Evolutionary conservation across 495 filamentous ascomycete species (phyloP).

Genomic region (Aspergillus hancockii): DNA sequence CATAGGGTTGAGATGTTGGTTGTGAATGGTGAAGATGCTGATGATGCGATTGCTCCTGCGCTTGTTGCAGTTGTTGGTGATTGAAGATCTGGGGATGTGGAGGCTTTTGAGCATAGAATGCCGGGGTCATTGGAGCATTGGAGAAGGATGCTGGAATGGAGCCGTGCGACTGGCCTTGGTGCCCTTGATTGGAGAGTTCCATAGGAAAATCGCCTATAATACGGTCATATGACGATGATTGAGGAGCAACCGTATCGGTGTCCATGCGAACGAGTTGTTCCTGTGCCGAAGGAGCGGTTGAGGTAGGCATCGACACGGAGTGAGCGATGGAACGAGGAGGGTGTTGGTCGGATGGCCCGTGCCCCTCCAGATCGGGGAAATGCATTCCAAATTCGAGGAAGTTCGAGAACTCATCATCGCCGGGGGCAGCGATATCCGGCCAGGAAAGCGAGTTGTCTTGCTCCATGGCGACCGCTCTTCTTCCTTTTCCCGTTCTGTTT

Average conservation of each 20-base stretch:
- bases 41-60: conserved; percentile 52
- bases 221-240: conserved; percentile 33
- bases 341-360: conserved; percentile 37
- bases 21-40: conserved; percentile 35
- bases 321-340: conserved; percentile 34
- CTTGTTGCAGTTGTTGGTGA: conserved; percentile 56
- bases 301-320: conserved; percentile 34
- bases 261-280: conserved; percentile 31
- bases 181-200: conserved; percentile 31
- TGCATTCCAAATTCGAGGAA: conserved; percentile 56
- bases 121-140: conserved; percentile 36
- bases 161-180: conserved; percentile 28
- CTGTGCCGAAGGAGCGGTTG: conserved; percentile 26
- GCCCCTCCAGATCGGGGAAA: conserved; percentile 49
- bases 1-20: conserved; percentile 47
- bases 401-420: conserved; percentile 54
- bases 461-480: conserved; percentile 32
- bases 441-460: conserved; percentile 43
- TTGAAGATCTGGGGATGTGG: conserved; percentile 24
- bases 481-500: conserved; percentile 7
- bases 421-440: conserved; percentile 38
- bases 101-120: conserved; percentile 41
- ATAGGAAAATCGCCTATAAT: conserved; percentile 40
- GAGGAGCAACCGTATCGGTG: conserved; percentile 26
- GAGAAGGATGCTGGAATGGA: conserved; percentile 31